phyloP scores from a whole-genome alignment of 805 yeast genomes.

The Hyphopichia homilentoma region DNA sequence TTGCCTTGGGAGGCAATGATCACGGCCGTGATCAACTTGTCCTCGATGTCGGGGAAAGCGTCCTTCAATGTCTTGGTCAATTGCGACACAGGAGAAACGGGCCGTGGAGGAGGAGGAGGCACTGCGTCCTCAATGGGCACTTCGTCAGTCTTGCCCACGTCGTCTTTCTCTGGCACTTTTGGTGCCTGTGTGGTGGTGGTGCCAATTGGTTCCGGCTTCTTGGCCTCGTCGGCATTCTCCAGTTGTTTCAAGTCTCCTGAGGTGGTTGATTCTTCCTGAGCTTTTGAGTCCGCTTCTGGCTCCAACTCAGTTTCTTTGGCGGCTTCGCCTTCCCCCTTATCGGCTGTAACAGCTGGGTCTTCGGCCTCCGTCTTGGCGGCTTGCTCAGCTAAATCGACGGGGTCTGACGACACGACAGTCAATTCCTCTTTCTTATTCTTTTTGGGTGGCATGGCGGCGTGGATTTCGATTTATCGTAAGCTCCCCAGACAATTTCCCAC shows the following conservation, averaged over 20 bases:
- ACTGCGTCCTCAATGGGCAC: slow-evolving; percentile 8
- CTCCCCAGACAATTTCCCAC: neutral
- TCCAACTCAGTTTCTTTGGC: neutral
- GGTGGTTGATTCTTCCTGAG: neutral
- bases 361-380: slow-evolving; percentile 7
- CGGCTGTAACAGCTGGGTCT: slow-evolving; percentile 4
- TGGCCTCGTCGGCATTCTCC: neutral
- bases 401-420: slow-evolving; percentile 30
- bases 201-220: neutral
- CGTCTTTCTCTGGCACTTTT: slow-evolving; percentile 5
- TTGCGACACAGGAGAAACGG: slow-evolving; percentile 54
- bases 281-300: slow-evolving; percentile 1
- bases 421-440: slow-evolving; percentile 23
- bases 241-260: neutral
- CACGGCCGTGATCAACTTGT: slow-evolving; percentile 67
- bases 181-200: neutral
- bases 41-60: slow-evolving; percentile 82
- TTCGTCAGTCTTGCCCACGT: slow-evolving; percentile 14
- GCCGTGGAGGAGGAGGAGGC: slow-evolving; percentile 49
- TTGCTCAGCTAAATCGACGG: slow-evolving; percentile 21
- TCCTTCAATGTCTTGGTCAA: slow-evolving; percentile 63
- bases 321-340: slow-evolving; percentile 3
- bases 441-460: too few relatives aligned
- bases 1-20: slow-evolving; percentile 82
- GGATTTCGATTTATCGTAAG: neutral